phyloP scores from a whole-genome alignment of 2,329 filamentous ascomycete genomes.

The Clonostachys solani region DNA sequence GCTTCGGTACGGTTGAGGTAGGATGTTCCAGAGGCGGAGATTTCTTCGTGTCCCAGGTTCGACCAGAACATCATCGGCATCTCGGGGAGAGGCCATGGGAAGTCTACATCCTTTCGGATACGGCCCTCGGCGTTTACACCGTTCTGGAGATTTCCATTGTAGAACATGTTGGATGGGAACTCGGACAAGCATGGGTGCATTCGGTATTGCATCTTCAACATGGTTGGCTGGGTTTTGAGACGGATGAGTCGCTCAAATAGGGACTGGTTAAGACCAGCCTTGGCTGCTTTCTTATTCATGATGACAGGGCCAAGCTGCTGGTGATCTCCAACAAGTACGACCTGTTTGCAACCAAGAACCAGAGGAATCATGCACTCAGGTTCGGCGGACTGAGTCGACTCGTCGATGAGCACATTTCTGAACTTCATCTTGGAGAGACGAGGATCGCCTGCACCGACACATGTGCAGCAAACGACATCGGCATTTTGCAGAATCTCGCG shows the following conservation, averaged over 20 bases:
- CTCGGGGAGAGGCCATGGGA: conserved; percentile 92
- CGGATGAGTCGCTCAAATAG: conserved; percentile 95
- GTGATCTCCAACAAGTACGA: conserved; percentile 97
- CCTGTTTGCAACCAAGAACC: conserved; percentile 95
- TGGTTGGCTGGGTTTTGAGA: conserved; percentile 84
- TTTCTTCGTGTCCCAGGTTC: conserved; percentile 95
- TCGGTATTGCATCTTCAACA: conserved; percentile 94
- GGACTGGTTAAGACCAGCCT: conserved; percentile 96
- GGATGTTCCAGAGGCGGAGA: conserved; percentile 94
- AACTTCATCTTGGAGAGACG: conserved; percentile 97
- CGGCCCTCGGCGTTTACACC: conserved; percentile 88
- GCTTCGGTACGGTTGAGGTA: conserved; percentile 98
- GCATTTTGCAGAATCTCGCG: conserved; percentile 92
- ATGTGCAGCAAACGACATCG: conserved; percentile 98
- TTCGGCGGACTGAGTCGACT: conserved; percentile 96
- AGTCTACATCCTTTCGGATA: conserved; percentile 89
- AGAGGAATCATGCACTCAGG: conserved; percentile 99
- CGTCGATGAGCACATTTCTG: conserved; percentile 94
- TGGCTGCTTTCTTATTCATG: conserved; percentile 99
- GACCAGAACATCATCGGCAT: conserved; percentile 99
- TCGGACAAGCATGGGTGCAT: conserved; percentile 98
- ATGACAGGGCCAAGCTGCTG: conserved; percentile 97
- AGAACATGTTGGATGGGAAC: conserved; percentile 99
- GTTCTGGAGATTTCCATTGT: conserved; percentile 95
- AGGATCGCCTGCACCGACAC: conserved; percentile 93